These are phyloP conservation scores for Albugo candida DNA, from an alignment of 352 stramenopile species.

Conservation along the genomic window DNA sequence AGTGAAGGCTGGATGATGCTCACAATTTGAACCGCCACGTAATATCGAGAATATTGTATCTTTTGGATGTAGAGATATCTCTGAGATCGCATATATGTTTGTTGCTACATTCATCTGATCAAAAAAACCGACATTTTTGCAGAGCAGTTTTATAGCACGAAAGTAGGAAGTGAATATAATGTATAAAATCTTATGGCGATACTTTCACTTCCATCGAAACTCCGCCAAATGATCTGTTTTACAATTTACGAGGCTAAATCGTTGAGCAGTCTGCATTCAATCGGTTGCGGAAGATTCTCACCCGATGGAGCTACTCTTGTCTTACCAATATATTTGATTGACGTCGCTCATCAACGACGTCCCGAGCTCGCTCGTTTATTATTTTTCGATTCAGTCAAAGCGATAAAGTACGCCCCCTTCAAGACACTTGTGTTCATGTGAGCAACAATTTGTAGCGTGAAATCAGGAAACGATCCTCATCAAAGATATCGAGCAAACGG, in stretches of 20 bases:
- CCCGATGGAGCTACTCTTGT: conserved; percentile 55
- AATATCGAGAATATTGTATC: conserved; percentile 58
- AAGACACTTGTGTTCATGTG: conserved; percentile 53
- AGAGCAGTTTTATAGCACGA: conserved; percentile 40
- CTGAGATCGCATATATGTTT: conserved; percentile 53
- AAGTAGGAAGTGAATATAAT: conserved; percentile 46
- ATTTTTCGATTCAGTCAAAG: conserved; percentile 48
- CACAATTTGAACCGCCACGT: conserved; percentile 29
- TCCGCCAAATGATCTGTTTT: conserved; percentile 51
- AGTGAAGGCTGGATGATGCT: too few species aligned
- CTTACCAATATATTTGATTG: conserved; percentile 54
- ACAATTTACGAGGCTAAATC: conserved; percentile 47
- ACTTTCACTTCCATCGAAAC: conserved; percentile 37
- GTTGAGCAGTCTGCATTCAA: conserved; percentile 31
- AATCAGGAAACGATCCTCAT: background rate
- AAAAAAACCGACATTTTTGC: conserved; percentile 21
- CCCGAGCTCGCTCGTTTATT: conserved; percentile 45
- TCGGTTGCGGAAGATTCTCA: conserved; percentile 56
- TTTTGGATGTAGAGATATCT: conserved; percentile 39
- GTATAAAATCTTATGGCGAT: conserved; percentile 56
- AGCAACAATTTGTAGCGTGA: conserved; percentile 50
- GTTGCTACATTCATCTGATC: conserved; percentile 39
- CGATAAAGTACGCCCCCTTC: conserved; percentile 7
- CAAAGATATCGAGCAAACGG: background rate
- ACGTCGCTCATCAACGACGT: conserved; percentile 20